Conservation (phyloP, 2,329 filamentous ascomycete species). For the Sphaerulina vaccinii region DNA sequence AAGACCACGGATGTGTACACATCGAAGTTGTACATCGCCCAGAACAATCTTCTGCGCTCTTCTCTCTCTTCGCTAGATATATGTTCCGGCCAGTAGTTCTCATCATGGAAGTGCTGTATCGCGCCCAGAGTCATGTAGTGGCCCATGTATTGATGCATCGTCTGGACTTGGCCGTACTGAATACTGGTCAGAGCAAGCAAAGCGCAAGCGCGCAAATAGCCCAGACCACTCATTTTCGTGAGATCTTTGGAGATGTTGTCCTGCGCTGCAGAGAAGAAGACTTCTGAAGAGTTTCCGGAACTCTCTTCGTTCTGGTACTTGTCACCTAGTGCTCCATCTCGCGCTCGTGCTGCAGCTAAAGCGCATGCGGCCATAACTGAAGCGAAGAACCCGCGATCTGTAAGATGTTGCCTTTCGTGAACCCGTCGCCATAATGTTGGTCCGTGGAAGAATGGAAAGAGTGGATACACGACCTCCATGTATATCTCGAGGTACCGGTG, state of each 20-base stretch:
- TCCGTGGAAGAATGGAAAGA: constrained; percentile 54
- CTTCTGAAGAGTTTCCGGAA: constrained; percentile 40
- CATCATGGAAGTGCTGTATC: constrained; percentile 54
- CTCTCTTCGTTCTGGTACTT: constrained; percentile 24
- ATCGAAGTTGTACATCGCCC: constrained; percentile 59
- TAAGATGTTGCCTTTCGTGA: constrained; percentile 45
- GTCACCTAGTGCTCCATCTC: constrained; percentile 50
- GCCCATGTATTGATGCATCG: constrained; percentile 54
- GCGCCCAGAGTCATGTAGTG: constrained; percentile 51
- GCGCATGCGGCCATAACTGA: constrained; percentile 55
- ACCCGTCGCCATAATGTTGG: constrained; percentile 45
- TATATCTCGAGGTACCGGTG: constrained; percentile 48
- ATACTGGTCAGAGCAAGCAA: constrained; percentile 53
- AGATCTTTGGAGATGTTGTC: constrained; percentile 43
- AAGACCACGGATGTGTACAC: constrained; percentile 56
- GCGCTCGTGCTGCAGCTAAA: constrained; percentile 49
- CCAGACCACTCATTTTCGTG: constrained; percentile 36
- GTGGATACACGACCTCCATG: constrained; percentile 55
- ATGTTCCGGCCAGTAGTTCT: constrained; percentile 52
- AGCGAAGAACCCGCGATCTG: constrained; percentile 47
- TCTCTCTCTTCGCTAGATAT: constrained; percentile 50
- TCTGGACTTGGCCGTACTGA: constrained; percentile 51
- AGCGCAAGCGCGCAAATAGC: constrained; percentile 49
- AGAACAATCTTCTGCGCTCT: constrained; percentile 52
- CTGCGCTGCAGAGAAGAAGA: constrained; percentile 47